A percentile compares a stretch with the other conserved stretches of the same genome.
Evolutionary conservation across 495 filamentous ascomycete genomes (phyloP).

Genomic region (Echria macrotheca): DNA sequence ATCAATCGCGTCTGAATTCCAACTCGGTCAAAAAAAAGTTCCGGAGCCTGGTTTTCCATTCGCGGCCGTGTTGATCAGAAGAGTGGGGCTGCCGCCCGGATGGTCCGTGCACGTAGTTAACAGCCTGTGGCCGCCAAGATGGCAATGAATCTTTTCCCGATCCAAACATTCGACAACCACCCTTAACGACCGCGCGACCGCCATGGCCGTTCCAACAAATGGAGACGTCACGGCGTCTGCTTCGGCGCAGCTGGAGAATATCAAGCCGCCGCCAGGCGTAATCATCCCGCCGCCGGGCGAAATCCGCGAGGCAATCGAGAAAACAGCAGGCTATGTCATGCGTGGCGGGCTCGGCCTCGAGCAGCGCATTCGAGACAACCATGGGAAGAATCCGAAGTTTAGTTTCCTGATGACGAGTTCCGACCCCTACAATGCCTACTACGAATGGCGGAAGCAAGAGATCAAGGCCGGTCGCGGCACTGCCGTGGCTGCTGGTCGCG

Average conservation of each 20-base stretch:
- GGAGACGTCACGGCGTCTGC: slow-evolving; percentile 43
- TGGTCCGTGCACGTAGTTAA: too few species aligned
- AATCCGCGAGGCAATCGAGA: slow-evolving; percentile 73
- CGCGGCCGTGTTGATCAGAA: too few species aligned
- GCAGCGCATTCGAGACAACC: slow-evolving; percentile 82
- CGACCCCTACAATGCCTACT: slow-evolving; percentile 85
- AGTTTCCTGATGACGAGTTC: slow-evolving; percentile 70
- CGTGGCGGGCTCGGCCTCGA: slow-evolving; percentile 80
- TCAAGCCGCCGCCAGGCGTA: slow-evolving; percentile 74
- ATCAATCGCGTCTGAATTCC: too few species aligned
- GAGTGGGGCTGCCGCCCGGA: too few species aligned
- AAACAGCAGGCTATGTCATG: slow-evolving; percentile 91
- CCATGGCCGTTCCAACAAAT: slow-evolving; percentile 51
- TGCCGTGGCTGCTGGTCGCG: slow-evolving; percentile 69
- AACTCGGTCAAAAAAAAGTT: too few species aligned
- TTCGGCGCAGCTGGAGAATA: slow-evolving; percentile 44
- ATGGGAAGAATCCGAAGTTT: slow-evolving; percentile 82
- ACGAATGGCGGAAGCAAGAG: slow-evolving; percentile 82
- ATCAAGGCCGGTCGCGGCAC: slow-evolving; percentile 80
- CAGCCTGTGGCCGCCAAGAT: too few species aligned
- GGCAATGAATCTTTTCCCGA: slow-evolving; percentile 1
- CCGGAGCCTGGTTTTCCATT: too few species aligned
- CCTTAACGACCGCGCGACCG: slow-evolving; percentile 11
- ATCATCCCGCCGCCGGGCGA: slow-evolving; percentile 75
- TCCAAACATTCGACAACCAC: not conserved